Evolutionary conservation across 345 rosid genomes (phyloP).

Genomic region (Ceriops zippeliana): DNA sequence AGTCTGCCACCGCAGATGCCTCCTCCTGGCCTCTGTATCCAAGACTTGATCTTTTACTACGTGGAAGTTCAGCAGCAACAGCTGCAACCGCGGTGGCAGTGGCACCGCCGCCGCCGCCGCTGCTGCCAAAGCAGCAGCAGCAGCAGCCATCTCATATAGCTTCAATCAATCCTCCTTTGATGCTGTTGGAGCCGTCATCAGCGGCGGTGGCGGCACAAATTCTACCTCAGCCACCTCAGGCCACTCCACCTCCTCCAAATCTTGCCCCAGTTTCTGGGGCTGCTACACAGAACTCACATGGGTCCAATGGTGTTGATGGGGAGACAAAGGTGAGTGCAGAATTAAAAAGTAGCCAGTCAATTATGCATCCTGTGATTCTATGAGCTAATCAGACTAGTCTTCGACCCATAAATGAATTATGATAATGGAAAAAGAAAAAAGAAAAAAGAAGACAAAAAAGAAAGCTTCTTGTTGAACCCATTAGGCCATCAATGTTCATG

Average conservation of each 20-base stretch:
- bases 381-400: no score
- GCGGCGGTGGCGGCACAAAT: not conserved
- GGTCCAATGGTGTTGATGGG: constrained; percentile 65
- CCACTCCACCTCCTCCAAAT: constrained; percentile 23
- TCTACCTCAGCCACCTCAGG: constrained; percentile 20
- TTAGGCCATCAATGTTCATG: no score
- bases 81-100: not conserved
- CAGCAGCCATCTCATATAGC: constrained; percentile 21
- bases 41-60: constrained; percentile 76
- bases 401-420: no score
- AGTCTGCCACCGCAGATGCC: constrained; percentile 64
- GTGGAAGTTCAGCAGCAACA: constrained; percentile 37
- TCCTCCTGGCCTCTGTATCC: constrained; percentile 89
- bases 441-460: no score
- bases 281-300: constrained; percentile 53
- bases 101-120: constrained; percentile 18
- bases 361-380: no score
- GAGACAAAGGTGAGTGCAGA: constrained; percentile 46
- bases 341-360: no score
- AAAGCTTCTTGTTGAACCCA: no score
- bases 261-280: not conserved
- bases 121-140: constrained; percentile 1
- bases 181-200: constrained; percentile 41
- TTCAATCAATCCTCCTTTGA: constrained; percentile 37
- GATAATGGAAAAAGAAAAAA: no score